Base-by-base conservation (phyloP, 768 basidiomycete genomes). In the Panaeolus cyanescens region DNA sequence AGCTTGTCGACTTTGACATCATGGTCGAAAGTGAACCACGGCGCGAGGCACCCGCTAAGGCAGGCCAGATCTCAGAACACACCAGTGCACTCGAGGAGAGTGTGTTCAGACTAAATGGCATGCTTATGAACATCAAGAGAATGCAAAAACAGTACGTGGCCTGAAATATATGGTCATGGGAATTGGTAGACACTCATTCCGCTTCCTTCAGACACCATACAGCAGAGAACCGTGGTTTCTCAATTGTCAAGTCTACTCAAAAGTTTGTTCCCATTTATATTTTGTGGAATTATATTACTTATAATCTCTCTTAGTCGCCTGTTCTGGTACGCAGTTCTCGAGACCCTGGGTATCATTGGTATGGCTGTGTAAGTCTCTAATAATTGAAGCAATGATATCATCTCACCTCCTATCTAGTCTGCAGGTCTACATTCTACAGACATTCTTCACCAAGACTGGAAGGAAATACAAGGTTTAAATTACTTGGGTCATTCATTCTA, bases 11-110 rank as follows among this genome's bases (percentile, higher is more conserved):
- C 77, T 92, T 95, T 72, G 91, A 93, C 74, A 99, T 99, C 76
- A 96, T 98, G 95, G 94, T 95, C 53, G 97, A 99, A 83, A 95
- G 91, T 62, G 96, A 99, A 72, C 97, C 97, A 1, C 82, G 97
- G 55, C 81, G 94, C 55, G 90, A 95, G 69, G 84, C 95, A 2
- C 92, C 95, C 2, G 93, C 91, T 8, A 96, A 95, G 73, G 85
- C 91, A 4, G 89, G 89, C 13, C 92, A 94, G 74, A 86, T 99
- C 34, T 80, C 90, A 12, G 96, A 98, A 62, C 97, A 99, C 66
- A 98, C 97, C 25, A 92, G 85, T 57, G 87, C 91, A 9, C 78
- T 99, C 59, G 96, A 99, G 76, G 97, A 99, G 80, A 96, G 93
- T 71, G 90, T 98, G 56, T 98, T 93, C 79, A 86, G 93, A 59